phyloP scores from a whole-genome alignment of 1,284 basidiomycete species.

The Tetrapyrgos nigripes region DNA sequence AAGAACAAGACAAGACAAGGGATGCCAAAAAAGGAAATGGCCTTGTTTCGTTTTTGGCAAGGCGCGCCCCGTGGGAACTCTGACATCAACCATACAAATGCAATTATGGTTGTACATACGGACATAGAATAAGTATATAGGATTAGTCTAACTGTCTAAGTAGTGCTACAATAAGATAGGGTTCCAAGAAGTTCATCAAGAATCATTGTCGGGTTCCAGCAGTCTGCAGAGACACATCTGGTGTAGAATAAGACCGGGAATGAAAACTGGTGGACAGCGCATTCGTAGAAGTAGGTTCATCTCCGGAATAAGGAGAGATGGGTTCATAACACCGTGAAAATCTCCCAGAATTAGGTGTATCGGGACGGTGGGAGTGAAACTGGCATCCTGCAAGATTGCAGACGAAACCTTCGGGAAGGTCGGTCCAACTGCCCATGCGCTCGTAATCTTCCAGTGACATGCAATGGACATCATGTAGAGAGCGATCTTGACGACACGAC shows the following conservation, averaged over 20 bases:
- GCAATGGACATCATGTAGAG: constrained; percentile 25
- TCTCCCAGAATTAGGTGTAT: not conserved
- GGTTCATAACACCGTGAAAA: not conserved
- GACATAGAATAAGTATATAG: not conserved
- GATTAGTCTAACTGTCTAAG: no score
- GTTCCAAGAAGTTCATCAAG: no score
- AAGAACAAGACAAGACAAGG: not conserved
- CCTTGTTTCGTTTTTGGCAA: no score
- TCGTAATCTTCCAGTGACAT: constrained; percentile 56
- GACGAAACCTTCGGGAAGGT: constrained; percentile 25
- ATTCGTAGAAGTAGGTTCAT: no score
- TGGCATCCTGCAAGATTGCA: constrained; percentile 17
- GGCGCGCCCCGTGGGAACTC: no score
- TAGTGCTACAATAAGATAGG: not conserved
- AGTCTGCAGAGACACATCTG: no score
- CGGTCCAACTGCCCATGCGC: constrained; percentile 52
- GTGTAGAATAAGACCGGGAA: no score
- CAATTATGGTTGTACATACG: not conserved
- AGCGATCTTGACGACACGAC: constrained; percentile 30
- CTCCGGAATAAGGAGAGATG: not conserved
- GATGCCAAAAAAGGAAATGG: not conserved
- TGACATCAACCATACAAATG: no score
- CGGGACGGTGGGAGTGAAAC: constrained; percentile 9
- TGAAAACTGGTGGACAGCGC: not conserved
- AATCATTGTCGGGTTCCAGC: no score